Evolutionary conservation across 129 eudicot genomes (phyloP).

Genomic region (Tagetes erecta): DNA sequence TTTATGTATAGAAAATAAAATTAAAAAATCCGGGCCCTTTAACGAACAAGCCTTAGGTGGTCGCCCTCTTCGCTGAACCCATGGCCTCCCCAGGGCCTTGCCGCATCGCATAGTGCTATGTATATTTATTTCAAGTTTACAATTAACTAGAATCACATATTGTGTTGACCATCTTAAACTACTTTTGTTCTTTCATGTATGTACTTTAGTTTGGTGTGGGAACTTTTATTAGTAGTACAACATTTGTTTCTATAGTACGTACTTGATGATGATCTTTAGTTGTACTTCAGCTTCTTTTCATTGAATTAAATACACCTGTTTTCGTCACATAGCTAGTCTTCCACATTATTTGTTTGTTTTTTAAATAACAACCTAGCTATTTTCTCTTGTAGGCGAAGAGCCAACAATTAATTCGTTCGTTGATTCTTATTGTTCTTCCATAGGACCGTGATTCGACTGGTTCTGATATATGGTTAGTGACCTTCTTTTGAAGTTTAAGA

Average conservation of each 20-base stretch:
- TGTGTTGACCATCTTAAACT: background rate
- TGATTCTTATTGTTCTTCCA: background rate
- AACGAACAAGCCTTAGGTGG: too few species aligned
- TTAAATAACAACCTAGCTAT: conserved; percentile 4
- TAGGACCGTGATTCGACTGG: background rate
- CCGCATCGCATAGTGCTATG: too few species aligned
- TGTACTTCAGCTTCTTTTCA: background rate
- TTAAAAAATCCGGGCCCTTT: too few species aligned
- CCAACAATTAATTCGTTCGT: background rate
- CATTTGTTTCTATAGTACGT: background rate
- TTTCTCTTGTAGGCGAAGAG: background rate
- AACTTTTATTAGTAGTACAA: conserved; percentile 9
- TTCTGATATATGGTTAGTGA: background rate
- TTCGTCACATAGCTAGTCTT: background rate
- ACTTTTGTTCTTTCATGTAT: conserved; percentile 10
- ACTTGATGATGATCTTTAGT: background rate
- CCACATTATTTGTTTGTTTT: background rate
- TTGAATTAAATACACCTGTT: background rate
- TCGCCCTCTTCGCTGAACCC: too few species aligned
- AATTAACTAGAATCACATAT: background rate
- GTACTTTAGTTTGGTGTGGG: background rate
- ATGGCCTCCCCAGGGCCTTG: too few species aligned
- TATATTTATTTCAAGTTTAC: background rate
- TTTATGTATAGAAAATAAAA: too few species aligned
- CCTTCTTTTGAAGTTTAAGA: background rate